Evolutionary conservation across 2,329 filamentous ascomycete genomes (phyloP), one percentile per base, ranked within the genome.

Genomic region (Hypoxylon sp.): DNA sequence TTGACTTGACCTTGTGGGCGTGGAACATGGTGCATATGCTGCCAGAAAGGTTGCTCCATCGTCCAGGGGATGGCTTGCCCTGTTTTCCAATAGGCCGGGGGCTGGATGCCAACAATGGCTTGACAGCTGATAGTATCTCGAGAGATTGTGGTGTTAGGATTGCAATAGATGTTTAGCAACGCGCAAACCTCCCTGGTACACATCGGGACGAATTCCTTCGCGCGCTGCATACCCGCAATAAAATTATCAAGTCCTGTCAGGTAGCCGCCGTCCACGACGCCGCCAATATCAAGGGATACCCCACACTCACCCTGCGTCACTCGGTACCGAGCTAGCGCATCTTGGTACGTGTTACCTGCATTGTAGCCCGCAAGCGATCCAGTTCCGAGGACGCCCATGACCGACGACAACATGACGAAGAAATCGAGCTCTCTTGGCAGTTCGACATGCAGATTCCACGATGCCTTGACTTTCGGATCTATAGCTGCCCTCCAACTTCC

Each of bases 371-470:
- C 75, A 55, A 81, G 73, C 29, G 74, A 74, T 11, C 73, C 63
- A 46, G 75, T 74, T 8, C 79, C 77, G 39, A 80, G 57, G 1
- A 80, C 74, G 1, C 78, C 78, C 17, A 76, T 74, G 11, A 80
- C 70, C 0, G 81, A 84, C 0, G 81, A 82, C 5, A 83, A 72
- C 26, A 80, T 68, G 35, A 84, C 70, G 72, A 84, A 83, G 70
- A 84, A 84, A 57, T 83, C 82, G 8, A 84, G 73, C 3, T 73
- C 72, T 1, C 33, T 39, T 0, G 75, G 75, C 1, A 79, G 70
- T 4, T 69, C 61, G 1, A 17, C 8, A 52, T 81, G 78, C 5
- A 77, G 73, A 53, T 76, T 80, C 75, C 74, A 79, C 0, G 78
- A 74, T 0, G 79, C 81, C 14, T 76, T 62, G 4, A 82, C 77